Conservation (phyloP, 345 rosid genomes). For the Lepidium aucheri region DNA sequence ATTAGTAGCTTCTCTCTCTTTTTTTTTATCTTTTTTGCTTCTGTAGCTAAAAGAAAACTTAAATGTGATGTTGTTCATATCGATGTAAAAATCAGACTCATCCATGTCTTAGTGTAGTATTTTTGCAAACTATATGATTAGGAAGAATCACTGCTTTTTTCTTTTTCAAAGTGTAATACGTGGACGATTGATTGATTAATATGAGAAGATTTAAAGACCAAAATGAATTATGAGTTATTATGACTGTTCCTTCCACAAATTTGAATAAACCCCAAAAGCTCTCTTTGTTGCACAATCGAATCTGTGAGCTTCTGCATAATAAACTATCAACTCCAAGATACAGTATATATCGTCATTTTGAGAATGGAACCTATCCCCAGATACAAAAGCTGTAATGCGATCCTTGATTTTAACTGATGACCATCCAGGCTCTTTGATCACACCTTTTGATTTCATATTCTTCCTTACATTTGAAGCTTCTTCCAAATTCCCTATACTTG, state of each 20-base stretch:
- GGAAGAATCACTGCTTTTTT: not conserved
- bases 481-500: constrained; percentile 64
- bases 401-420: constrained; percentile 50
- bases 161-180: not conserved
- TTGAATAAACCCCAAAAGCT: not conserved
- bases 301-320: constrained; percentile 24
- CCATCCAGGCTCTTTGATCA: constrained; percentile 82
- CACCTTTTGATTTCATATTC: constrained; percentile 62
- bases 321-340: constrained; percentile 41
- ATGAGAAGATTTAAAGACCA: not conserved
- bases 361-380: constrained; percentile 55
- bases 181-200: not conserved
- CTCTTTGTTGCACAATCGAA: not conserved
- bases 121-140: not conserved
- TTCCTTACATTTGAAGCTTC: constrained; percentile 73
- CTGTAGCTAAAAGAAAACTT: not conserved
- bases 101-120: not conserved
- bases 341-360: constrained; percentile 44
- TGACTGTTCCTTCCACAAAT: not conserved
- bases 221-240: not conserved
- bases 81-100: constrained; percentile 5
- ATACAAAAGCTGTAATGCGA: constrained; percentile 45
- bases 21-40: not conserved
- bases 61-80: constrained; percentile 11
- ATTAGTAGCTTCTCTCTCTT: constrained; percentile 22